Conservation (phyloP, 768 basidiomycete genomes). For the Coprinopsis cinerea region DNA sequence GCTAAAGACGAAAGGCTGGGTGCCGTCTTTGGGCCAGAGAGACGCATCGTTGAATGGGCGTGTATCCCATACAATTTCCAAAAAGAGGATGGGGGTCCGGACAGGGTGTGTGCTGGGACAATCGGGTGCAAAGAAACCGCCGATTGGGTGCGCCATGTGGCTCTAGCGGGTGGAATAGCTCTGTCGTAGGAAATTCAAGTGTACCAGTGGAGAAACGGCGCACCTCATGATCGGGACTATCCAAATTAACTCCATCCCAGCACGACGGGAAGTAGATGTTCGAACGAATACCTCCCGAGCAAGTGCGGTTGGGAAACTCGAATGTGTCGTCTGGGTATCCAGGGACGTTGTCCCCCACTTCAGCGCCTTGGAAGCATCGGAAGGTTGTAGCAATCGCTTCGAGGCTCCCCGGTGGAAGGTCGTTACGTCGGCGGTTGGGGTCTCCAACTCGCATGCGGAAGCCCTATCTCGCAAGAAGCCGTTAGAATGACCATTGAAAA, state of each 20-base stretch:
- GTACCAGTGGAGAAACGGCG: not conserved
- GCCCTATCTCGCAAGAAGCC: not conserved
- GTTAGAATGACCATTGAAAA: not conserved
- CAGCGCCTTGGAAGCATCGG: slow-evolving; percentile 1
- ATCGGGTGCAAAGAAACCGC: not conserved
- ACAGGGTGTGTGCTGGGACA: slow-evolving; percentile 5
- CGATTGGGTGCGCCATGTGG: slow-evolving; percentile 4
- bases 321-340: slow-evolving; percentile 2
- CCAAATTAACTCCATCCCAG: slow-evolving; percentile 8
- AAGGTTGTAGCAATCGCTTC: slow-evolving; percentile 2
- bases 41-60: no score
- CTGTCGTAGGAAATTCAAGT: not conserved
- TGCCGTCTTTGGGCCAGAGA: slow-evolving; percentile 8
- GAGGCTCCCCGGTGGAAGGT: not conserved
- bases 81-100: slow-evolving; percentile 1
- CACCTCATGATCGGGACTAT: slow-evolving; percentile 5
- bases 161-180: not conserved
- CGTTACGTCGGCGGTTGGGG: not conserved
- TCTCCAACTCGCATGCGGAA: slow-evolving; percentile 8
- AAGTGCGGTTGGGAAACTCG: not conserved
- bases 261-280: slow-evolving; percentile 10
- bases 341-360: not conserved
- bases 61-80: slow-evolving; percentile 8
- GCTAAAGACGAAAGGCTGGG: slow-evolving; percentile 8
- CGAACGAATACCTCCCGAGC: slow-evolving; percentile 7